phyloP scores from a whole-genome alignment of 306 rosid genomes.

The Spatholobus suberectus region DNA sequence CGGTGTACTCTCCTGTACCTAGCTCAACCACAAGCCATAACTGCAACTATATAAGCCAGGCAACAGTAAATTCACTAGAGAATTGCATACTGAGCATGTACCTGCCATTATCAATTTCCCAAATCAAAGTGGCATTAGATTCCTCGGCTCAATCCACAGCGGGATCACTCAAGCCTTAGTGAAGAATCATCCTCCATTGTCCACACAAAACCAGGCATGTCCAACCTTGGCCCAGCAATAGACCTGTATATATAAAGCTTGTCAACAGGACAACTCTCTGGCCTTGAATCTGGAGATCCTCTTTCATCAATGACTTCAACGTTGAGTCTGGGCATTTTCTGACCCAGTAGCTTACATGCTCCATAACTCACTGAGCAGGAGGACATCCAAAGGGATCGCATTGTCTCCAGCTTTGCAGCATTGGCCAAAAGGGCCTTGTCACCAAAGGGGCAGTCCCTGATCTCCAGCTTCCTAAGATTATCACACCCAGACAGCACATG shows the following conservation, averaged over 20 bases:
- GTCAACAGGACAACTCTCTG: conserved; percentile 81
- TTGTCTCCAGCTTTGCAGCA: conserved; percentile 99
- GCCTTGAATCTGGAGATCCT: conserved; percentile 77
- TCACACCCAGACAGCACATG: conserved; percentile 89
- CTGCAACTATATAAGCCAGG: conserved; percentile 55
- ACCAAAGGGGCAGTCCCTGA: conserved; percentile 97
- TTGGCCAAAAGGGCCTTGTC: conserved; percentile 97
- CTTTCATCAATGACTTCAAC: conserved; percentile 97
- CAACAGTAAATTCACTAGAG: conserved; percentile 43
- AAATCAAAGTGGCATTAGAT: neutral
- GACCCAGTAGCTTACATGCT: conserved; percentile 93
- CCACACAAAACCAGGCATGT: conserved; percentile 87
- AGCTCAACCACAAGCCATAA: conserved; percentile 51
- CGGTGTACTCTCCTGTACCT: conserved; percentile 47
- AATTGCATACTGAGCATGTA: conserved; percentile 53
- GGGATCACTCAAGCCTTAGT: conserved; percentile 47
- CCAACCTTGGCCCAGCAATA: conserved; percentile 76
- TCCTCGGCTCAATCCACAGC: neutral
- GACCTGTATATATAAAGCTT: conserved; percentile 86
- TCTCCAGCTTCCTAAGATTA: conserved; percentile 90
- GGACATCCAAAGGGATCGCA: conserved; percentile 99
- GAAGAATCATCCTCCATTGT: conserved; percentile 69
- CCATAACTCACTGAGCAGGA: conserved; percentile 90
- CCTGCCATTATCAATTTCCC: conserved; percentile 49
- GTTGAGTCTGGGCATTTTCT: conserved; percentile 85